These are phyloP conservation scores for Herpotrichia juniperi DNA, from an alignment of 2,329 filamentous ascomycete genomes.

Conservation along the genomic window DNA sequence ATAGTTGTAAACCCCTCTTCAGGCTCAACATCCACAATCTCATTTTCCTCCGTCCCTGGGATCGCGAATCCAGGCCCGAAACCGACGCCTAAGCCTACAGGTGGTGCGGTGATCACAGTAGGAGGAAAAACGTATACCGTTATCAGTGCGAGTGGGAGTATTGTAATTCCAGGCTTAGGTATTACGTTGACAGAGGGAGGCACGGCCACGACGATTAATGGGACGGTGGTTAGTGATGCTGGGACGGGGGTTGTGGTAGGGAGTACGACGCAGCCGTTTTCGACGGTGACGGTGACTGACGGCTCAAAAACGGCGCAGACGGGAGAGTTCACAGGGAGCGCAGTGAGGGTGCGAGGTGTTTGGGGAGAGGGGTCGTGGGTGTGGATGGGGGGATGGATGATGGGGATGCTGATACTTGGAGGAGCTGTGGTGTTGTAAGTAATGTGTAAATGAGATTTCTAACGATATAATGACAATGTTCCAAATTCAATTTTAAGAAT, in stretches of 20 bases:
- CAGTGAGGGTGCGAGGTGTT: not conserved
- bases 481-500: not conserved
- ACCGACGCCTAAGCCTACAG: not conserved
- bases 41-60: conserved; percentile 8
- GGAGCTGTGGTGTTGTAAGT: not conserved
- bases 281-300: conserved; percentile 2
- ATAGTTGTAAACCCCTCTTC: conserved; percentile 12
- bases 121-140: conserved; percentile 17
- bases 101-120: conserved; percentile 14
- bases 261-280: conserved; percentile 9
- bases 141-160: conserved; percentile 8
- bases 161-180: conserved; percentile 18
- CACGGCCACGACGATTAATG: conserved; percentile 12
- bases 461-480: not conserved
- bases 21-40: conserved; percentile 14
- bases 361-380: not conserved
- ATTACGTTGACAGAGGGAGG: conserved; percentile 17
- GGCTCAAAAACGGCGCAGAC: not conserved
- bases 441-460: not conserved
- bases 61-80: not conserved
- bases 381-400: not conserved
- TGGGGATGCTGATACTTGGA: not conserved
- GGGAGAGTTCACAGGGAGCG: not conserved
- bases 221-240: conserved; percentile 19
- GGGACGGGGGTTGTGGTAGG: conserved; percentile 22